These are phyloP conservation scores for Drechslerella stenobrocha DNA, from an alignment of 2,329 filamentous ascomycete genomes.

Conservation along the genomic window DNA sequence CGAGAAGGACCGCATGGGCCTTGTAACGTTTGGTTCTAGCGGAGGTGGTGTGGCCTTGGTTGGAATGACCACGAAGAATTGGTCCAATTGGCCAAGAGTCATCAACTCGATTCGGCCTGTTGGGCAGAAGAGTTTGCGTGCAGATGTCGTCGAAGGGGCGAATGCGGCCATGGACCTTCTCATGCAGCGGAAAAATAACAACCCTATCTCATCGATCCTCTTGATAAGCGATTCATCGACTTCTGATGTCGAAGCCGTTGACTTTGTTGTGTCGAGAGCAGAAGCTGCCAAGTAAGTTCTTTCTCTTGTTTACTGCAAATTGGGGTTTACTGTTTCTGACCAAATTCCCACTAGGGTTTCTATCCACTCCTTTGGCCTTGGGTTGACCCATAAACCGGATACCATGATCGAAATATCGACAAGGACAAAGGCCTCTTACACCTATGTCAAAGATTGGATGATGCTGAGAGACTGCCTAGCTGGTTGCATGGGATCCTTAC, in stretches of 20 bases:
- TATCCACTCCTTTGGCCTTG: constrained; percentile 94
- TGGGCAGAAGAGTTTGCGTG: constrained; percentile 92
- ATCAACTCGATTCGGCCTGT: constrained; percentile 86
- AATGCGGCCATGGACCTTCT: constrained; percentile 98
- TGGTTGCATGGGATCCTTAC: constrained; percentile 86
- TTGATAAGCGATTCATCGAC: constrained; percentile 97
- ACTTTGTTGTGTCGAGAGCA: constrained; percentile 94
- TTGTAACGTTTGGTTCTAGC: constrained; percentile 95
- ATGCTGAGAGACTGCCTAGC: constrained; percentile 96
- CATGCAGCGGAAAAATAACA: constrained; percentile 96
- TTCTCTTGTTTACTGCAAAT: constrained; percentile 50
- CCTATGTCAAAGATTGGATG: constrained; percentile 99
- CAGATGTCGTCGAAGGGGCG: constrained; percentile 94
- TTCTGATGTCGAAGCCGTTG: constrained; percentile 89
- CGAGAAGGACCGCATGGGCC: constrained; percentile 90
- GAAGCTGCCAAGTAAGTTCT: constrained; percentile 86
- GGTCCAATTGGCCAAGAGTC: constrained; percentile 86
- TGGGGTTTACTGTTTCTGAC: constrained; percentile 12
- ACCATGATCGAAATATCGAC: constrained; percentile 98
- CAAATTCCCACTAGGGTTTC: constrained; percentile 66
- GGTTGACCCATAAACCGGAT: constrained; percentile 95
- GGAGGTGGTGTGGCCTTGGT: constrained; percentile 90
- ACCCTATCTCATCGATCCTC: constrained; percentile 91
- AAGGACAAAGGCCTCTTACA: constrained; percentile 93
- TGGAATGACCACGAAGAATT: constrained; percentile 96